Evolutionary conservation across 2,329 filamentous ascomycete genomes (phyloP).

Genomic region (Stromatinia cepivora): DNA sequence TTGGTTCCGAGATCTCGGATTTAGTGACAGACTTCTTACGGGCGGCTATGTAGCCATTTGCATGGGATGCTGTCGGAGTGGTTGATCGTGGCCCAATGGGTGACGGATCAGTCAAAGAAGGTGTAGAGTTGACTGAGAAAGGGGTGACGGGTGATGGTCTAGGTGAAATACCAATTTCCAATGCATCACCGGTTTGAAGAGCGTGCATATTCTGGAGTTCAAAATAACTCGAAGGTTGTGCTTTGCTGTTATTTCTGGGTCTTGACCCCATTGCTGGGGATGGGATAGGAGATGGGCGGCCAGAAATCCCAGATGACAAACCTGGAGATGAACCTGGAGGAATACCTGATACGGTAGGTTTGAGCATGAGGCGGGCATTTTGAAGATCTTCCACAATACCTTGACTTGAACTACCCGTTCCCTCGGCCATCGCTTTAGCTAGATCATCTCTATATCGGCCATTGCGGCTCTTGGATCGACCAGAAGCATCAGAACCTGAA

Average conservation of each 20-base stretch:
- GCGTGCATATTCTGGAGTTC: conserved; percentile 34
- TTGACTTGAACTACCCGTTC: conserved; percentile 31
- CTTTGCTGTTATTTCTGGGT: conserved; percentile 37
- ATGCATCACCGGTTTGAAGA: conserved; percentile 28
- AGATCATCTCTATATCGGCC: conserved; percentile 39
- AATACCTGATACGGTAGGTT: conserved; percentile 31
- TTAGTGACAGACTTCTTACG: conserved; percentile 41
- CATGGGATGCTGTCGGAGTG: conserved; percentile 31
- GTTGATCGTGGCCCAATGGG: conserved; percentile 30
- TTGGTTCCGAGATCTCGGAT: conserved; percentile 41
- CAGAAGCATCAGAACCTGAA: conserved; percentile 38
- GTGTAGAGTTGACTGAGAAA: conserved; percentile 39
- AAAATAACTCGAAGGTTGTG: conserved; percentile 32
- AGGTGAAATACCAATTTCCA: conserved; percentile 37
- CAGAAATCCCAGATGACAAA: conserved; percentile 1
- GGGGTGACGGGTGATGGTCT: conserved; percentile 39
- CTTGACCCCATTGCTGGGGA: conserved; percentile 34
- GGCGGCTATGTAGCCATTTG: conserved; percentile 25
- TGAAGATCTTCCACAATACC: conserved; percentile 33
- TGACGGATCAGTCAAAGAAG: conserved; percentile 33
- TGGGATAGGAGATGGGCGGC: conserved; percentile 34
- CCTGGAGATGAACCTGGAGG: conserved; percentile 24
- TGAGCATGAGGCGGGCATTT: conserved; percentile 30
- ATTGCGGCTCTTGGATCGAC: conserved; percentile 39
- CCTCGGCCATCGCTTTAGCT: conserved; percentile 36